phyloP scores from a whole-genome alignment of 2,329 filamentous ascomycete species.

The Clonostachys byssicola region DNA sequence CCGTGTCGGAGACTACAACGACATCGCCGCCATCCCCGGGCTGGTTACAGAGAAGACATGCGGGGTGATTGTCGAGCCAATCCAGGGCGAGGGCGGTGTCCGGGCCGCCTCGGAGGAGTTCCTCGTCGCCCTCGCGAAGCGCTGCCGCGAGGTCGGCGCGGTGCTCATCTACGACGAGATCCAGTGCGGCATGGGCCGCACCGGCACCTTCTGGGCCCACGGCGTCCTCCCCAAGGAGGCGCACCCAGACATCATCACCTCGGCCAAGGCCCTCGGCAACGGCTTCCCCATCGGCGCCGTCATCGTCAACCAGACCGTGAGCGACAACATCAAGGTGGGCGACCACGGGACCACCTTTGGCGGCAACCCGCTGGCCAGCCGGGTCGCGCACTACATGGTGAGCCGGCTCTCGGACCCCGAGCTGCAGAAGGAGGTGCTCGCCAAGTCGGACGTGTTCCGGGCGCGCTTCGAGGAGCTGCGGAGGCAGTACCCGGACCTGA shows the following conservation, averaged over 20 bases:
- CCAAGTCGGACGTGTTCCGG: conserved; percentile 54
- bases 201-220: conserved; percentile 89
- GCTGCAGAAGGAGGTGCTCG: conserved; percentile 65
- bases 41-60: conserved; percentile 84
- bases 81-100: conserved; percentile 94
- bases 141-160: conserved; percentile 83
- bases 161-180: conserved; percentile 96
- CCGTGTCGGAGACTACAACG: conserved; percentile 80
- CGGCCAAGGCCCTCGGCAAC: conserved; percentile 93
- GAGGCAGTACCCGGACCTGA: conserved; percentile 57
- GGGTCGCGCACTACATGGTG: conserved; percentile 84
- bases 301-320: conserved; percentile 31
- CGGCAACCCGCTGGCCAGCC: conserved; percentile 82
- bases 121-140: conserved; percentile 73
- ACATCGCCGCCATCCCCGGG: conserved; percentile 64
- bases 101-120: conserved; percentile 81
- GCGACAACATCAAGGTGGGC: conserved; percentile 46
- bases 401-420: conserved; percentile 66
- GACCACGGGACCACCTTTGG: conserved; percentile 95
- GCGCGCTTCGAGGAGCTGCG: conserved; percentile 42
- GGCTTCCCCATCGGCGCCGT: conserved; percentile 88
- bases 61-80: conserved; percentile 93
- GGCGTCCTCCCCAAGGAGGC: conserved; percentile 67
- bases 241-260: conserved; percentile 91
- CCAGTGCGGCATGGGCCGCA: conserved; percentile 86